Base-by-base conservation (phyloP, 208 protist species). In the Crithidia mellificae region DNA sequence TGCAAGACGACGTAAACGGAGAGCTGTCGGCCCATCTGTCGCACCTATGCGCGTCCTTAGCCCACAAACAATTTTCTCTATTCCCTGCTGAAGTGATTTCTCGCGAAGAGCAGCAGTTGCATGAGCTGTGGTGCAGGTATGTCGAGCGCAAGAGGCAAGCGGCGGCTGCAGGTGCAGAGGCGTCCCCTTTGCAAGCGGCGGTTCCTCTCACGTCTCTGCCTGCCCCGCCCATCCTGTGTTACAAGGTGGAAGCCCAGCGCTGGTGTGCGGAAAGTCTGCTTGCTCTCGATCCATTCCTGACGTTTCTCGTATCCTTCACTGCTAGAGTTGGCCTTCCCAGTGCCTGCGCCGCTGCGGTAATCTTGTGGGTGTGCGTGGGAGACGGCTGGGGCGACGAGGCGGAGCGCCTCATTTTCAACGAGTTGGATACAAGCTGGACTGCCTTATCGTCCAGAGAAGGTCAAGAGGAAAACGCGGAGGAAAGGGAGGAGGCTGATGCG, bases 281-380 rank as follows among this genome's bases (percentile, higher is more conserved):
- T 27, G 14, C 11, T 12, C 34, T 62, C 8, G 63, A 70, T 29
- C 36, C 38, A 0, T 24, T 65, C 22, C 25, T 69, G 6, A 2
- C 27, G 20, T 51, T 34, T 9, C 24, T 70, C 34, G 27, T 76
- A 19, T 36, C 54, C 12, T 50, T 29, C 44, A 61, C 56, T 41
- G 65, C 29, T 29, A 59, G 30, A 14, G 47, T 62, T 5, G 70
- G 63, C 22, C 12, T 70, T 19, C 70, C 70, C 15, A 69, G 70
- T 15, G 52, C 70, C 11, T 15, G 9, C n/a, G 6, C 52, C n/a
- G 49, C 38, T 24, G 53, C 46, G 22, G 22, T 76, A 22, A 20
- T 61, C 19, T 17, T 76, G 38, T 76, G 70, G 70, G 47, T 76
- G 20, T 76, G 44, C n/a, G 55, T 50, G 8, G 70, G 63, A 0